Evolutionary conservation across 192 early-diverging fungal genomes (phyloP).

Genomic region (Coemansia sp.): DNA sequence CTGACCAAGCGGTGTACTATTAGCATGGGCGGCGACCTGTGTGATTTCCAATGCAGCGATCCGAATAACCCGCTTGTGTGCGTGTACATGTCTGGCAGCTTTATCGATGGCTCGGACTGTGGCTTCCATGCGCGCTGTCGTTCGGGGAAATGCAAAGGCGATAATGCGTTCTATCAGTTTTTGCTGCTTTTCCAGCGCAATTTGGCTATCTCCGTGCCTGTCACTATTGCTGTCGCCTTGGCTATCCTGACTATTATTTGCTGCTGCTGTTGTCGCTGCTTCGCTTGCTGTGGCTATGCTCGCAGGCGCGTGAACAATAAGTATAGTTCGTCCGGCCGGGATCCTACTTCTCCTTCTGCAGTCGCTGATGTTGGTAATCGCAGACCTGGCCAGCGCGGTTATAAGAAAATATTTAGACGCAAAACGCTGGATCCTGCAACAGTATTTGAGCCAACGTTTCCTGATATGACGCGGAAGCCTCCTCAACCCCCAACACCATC

Average conservation of each 20-base stretch:
- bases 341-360: neutral
- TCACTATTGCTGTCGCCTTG: slow-evolving; percentile 46
- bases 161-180: slow-evolving; percentile 55
- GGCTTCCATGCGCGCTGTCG: slow-evolving; percentile 56
- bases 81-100: slow-evolving; percentile 59
- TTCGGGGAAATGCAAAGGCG: slow-evolving; percentile 60
- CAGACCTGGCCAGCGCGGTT: neutral
- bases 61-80: slow-evolving; percentile 50
- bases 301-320: slow-evolving; percentile 15
- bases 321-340: too few relatives aligned
- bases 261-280: slow-evolving; percentile 45
- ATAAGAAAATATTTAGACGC: neutral
- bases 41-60: slow-evolving; percentile 63
- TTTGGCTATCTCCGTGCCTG: slow-evolving; percentile 51
- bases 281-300: slow-evolving; percentile 30
- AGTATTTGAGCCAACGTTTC: neutral
- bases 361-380: neutral
- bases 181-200: slow-evolving; percentile 53
- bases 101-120: slow-evolving; percentile 70
- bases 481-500: neutral
- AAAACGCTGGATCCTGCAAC: neutral
- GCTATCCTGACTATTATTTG: slow-evolving; percentile 30
- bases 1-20: slow-evolving; percentile 56
- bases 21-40: slow-evolving; percentile 54
- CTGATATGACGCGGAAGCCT: neutral